Evolutionary conservation across 2,329 filamentous ascomycete species (phyloP).

Genomic region (Penicillium polonicum): DNA sequence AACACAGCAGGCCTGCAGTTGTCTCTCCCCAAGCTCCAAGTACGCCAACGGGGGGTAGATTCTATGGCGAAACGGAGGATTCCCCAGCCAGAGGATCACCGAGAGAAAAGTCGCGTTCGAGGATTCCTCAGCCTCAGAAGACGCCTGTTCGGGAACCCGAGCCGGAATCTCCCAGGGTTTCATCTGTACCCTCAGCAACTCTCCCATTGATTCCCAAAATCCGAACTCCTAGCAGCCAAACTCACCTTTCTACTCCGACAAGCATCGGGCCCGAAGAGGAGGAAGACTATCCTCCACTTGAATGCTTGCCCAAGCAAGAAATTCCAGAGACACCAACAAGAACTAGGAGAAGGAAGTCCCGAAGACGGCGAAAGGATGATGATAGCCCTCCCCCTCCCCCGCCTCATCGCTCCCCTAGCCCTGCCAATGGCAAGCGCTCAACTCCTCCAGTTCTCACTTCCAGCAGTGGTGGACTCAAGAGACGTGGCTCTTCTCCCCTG

Average conservation of each 20-base stretch:
- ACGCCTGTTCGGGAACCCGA: conserved; percentile 28
- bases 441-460: conserved; percentile 51
- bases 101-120: conserved; percentile 16
- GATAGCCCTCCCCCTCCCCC: conserved; percentile 43
- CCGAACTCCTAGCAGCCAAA: conserved; percentile 39
- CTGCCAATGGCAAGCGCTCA: conserved; percentile 45
- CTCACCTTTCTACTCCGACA: conserved; percentile 28
- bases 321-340: conserved; percentile 28
- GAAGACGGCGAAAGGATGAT: conserved; percentile 30
- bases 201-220: conserved; percentile 47
- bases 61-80: conserved; percentile 16
- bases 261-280: conserved; percentile 28
- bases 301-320: conserved; percentile 18
- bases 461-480: conserved; percentile 51
- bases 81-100: conserved; percentile 14
- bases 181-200: conserved; percentile 48
- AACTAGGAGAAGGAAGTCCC: conserved; percentile 26
- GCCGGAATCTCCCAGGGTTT: conserved; percentile 41
- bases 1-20: conserved; percentile 11
- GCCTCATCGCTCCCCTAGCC: conserved; percentile 55
- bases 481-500: conserved; percentile 83
- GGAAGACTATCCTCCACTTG: conserved; percentile 30
- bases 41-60: conserved; percentile 14
- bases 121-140: conserved; percentile 22
- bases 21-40: conserved; percentile 8